A percentile compares a stretch with the other conserved stretches of the same genome.
These are phyloP conservation scores for Thozetella sp. DNA, from an alignment of 495 filamentous ascomycete genomes.

Conservation along the genomic window DNA sequence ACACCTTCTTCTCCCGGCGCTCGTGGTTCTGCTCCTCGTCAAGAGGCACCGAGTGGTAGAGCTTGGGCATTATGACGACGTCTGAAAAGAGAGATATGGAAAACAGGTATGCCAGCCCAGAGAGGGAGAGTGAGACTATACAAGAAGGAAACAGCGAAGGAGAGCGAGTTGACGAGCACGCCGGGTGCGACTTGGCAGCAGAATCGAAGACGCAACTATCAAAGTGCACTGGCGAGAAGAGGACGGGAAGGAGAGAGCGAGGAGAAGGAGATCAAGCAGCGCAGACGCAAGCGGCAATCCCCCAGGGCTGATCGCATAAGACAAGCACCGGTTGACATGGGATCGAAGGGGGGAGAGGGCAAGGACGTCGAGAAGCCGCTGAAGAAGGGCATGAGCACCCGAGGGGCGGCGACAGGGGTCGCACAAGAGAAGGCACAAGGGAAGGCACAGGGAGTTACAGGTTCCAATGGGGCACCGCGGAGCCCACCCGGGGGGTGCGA, in stretches of 20 bases:
- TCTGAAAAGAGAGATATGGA: constrained; percentile 11
- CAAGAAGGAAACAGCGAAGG: constrained; percentile 8
- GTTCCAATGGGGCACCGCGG: no score
- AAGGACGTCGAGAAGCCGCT: constrained; percentile 2
- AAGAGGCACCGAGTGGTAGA: constrained; percentile 30
- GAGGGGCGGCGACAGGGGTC: neutral
- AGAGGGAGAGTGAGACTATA: constrained; percentile 4
- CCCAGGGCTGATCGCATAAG: neutral
- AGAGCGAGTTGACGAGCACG: constrained; percentile 27
- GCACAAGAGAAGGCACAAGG: no score
- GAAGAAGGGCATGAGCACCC: neutral
- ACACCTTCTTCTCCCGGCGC: constrained; percentile 20
- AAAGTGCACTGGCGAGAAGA: neutral
- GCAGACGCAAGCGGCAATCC: constrained; percentile 9
- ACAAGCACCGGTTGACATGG: constrained; percentile 8
- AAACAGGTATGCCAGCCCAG: no score
- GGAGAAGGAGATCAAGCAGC: no score
- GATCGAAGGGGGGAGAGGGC: constrained; percentile 7
- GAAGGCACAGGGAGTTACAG: no score
- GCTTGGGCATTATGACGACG: constrained; percentile 23
- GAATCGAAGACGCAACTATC: constrained; percentile 18
- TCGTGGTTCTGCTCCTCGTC: constrained; percentile 38
- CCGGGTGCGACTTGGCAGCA: constrained; percentile 30
- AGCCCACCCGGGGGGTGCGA: neutral
- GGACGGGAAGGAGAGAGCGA: constrained; percentile 11